Conservation (phyloP, 768 basidiomycete genomes). For the Pisolithus orientalis region DNA sequence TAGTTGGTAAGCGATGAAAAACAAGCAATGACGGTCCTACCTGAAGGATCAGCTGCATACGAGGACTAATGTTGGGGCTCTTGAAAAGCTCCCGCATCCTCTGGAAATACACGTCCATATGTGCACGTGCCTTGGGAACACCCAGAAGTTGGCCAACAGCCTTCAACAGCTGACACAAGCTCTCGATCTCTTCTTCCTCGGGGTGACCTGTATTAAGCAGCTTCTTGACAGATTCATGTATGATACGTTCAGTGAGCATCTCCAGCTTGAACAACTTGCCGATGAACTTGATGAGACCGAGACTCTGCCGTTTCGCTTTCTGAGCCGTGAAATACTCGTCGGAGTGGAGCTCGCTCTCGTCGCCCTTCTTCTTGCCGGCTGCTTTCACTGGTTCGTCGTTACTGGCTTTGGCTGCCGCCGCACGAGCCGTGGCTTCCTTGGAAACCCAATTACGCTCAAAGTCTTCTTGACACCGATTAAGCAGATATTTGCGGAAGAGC, state of each 20-base stretch:
- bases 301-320: conserved; percentile 95
- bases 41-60: conserved; percentile 95
- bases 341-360: conserved; percentile 73
- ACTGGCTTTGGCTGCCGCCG: conserved; percentile 78
- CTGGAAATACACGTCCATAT: conserved; percentile 91
- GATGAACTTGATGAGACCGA: conserved; percentile 96
- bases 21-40: conserved; percentile 36
- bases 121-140: conserved; percentile 69
- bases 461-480: conserved; percentile 95
- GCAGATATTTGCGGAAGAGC: conserved; percentile 93
- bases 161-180: conserved; percentile 83
- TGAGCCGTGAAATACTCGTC: conserved; percentile 95
- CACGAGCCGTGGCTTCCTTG: conserved; percentile 83
- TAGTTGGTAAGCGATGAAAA: neutral
- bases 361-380: conserved; percentile 46
- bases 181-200: conserved; percentile 97
- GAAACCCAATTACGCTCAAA: conserved; percentile 94
- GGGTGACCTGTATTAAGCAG: conserved; percentile 91
- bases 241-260: conserved; percentile 96
- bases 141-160: conserved; percentile 86
- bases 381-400: conserved; percentile 78
- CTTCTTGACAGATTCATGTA: conserved; percentile 98
- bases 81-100: conserved; percentile 81
- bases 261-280: conserved; percentile 97
- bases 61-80: conserved; percentile 68